Conservation (phyloP, 2,329 filamentous ascomycete genomes). For the Dryadomyces quercus-mongolicae region DNA sequence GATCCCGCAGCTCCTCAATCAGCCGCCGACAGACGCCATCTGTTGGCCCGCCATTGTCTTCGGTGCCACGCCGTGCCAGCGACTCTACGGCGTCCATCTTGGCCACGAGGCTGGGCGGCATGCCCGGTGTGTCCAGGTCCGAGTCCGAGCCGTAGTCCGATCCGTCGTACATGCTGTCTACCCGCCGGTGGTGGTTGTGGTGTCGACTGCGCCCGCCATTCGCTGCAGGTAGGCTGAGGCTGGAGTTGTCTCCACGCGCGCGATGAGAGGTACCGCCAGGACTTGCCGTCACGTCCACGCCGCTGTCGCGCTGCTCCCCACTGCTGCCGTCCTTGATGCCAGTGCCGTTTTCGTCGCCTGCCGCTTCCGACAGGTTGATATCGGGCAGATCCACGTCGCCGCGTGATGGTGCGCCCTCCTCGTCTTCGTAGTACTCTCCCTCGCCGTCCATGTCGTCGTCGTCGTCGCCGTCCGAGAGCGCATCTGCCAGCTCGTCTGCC, state of each 20-base stretch:
- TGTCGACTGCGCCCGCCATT: constrained; percentile 7
- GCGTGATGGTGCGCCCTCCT: constrained; percentile 11
- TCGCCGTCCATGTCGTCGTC: constrained; percentile 36
- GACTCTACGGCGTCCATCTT: constrained; percentile 64
- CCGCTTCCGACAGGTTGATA: constrained; percentile 20
- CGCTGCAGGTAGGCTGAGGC: constrained; percentile 31
- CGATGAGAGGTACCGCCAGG: neutral
- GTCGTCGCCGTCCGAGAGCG: constrained; percentile 53
- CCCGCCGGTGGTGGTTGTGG: constrained; percentile 32
- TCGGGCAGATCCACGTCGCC: constrained; percentile 16
- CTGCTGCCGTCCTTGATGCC: neutral
- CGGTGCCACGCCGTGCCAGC: constrained; percentile 52
- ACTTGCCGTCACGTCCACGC: constrained; percentile 24
- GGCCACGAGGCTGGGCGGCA: constrained; percentile 53
- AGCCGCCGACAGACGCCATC: constrained; percentile 59
- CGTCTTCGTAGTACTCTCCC: constrained; percentile 26
- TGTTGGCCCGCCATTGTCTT: constrained; percentile 50
- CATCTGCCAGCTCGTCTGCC: constrained; percentile 69
- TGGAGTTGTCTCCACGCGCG: constrained; percentile 20
- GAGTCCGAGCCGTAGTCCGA: constrained; percentile 65
- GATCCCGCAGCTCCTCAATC: constrained; percentile 55
- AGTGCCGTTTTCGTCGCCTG: constrained; percentile 16
- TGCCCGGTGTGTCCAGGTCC: constrained; percentile 56
- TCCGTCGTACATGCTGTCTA: constrained; percentile 53
- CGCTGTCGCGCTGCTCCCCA: constrained; percentile 23